Evolutionary conservation across 495 filamentous ascomycete species (phyloP), one percentile per base, ranked within the genome.

Genomic region (Ramalina intermedia): DNA sequence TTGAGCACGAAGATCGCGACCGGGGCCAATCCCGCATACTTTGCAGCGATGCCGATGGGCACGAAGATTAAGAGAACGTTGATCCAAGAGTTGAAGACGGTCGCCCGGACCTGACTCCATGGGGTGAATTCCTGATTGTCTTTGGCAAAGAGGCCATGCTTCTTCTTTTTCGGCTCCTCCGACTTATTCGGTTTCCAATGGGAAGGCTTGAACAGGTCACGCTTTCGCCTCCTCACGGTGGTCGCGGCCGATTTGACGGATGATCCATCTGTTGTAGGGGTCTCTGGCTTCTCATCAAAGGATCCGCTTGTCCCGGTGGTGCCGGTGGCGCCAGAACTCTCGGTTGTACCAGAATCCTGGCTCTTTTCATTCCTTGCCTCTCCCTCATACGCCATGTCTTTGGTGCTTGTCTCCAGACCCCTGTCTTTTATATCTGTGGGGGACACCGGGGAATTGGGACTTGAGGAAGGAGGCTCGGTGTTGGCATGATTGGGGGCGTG

Each of bases 11-110:
- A 60, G 5, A 60, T 46, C 11, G 49, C 43, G 12, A 51, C 64
- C 49, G 52, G 46, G 43, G 43, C 21, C 18, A 60, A 16, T 12
- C 43, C 43, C 14, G 51, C 46, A 44, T 49, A 60, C 11, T 60
- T 68, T 44, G 52, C 53, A 4, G 55, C 52, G 35, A 60, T 59
- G n/a, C 88, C 88, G 12, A 76, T 75, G 6, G 88, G 88, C 8
- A 81, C 86, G 37, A 81, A 79, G 14, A 95, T 33, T n/a, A 94
- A 58, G 13, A 95, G 63, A 12, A 94, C 52, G 58, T 95, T 95
- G 57, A 94, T 81, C 76, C 83, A 90, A 1, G 84, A 88, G 53
- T 78, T 77, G 55, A 93, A 74, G 4, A 94, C 45, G 0, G 82
- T 84, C 9, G 78, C 74, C 41, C 70, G 73, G 35, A 91, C 54